These are phyloP conservation scores for Tuber indicum DNA, from an alignment of 495 filamentous ascomycete genomes.

Conservation along the genomic window DNA sequence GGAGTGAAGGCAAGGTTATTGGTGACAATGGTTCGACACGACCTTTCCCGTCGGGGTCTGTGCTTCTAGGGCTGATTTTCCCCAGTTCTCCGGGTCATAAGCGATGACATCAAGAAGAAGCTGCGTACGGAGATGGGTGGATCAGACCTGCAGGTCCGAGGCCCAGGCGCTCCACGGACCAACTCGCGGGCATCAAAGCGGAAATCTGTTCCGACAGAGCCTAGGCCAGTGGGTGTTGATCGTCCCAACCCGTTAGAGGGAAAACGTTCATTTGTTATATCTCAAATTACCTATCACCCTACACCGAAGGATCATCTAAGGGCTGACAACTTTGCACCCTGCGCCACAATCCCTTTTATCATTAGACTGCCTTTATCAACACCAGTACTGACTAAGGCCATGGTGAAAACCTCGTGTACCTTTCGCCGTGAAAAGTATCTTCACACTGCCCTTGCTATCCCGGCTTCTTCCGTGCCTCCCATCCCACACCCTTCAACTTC, in stretches of 20 bases:
- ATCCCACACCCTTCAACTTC: background rate
- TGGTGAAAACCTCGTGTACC: constrained; percentile 27
- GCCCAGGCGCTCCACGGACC: constrained; percentile 26
- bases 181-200: constrained; percentile 27
- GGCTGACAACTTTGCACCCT: constrained; percentile 33
- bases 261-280: constrained; percentile 30
- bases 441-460: background rate
- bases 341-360: constrained; percentile 34
- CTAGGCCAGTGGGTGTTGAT: background rate
- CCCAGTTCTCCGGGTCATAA: constrained; percentile 28
- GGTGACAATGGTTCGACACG: constrained; percentile 32
- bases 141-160: constrained; percentile 31
- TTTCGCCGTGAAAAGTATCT: constrained; percentile 27
- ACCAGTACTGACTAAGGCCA: constrained; percentile 24
- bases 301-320: constrained; percentile 32
- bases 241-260: constrained; percentile 24
- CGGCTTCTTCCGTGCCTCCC: background rate
- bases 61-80: constrained; percentile 12
- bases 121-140: constrained; percentile 27
- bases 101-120: constrained; percentile 34
- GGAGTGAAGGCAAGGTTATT: constrained; percentile 36
- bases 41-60: background rate
- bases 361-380: constrained; percentile 27
- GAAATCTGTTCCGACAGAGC: constrained; percentile 25
- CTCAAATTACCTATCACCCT: constrained; percentile 31